Conservation (phyloP, 1,284 basidiomycete species). For the Puccinia novopanici region DNA sequence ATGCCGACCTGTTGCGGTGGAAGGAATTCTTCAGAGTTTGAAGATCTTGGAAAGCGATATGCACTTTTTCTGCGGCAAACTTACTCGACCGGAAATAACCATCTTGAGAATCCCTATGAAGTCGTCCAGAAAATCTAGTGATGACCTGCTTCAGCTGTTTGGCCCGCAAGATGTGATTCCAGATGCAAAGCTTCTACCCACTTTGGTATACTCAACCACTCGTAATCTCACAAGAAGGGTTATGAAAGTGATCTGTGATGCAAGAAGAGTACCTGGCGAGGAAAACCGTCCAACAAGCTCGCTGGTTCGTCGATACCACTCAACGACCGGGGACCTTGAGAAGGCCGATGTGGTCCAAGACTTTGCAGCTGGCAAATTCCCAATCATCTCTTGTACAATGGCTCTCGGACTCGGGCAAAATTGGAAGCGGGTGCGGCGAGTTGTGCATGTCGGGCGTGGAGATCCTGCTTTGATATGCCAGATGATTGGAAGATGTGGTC, state of each 20-base stretch:
- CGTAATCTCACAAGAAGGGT: conserved; percentile 1
- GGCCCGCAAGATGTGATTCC: background rate
- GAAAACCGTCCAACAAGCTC: background rate
- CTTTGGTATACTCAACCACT: conserved; percentile 13
- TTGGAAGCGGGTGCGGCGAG: background rate
- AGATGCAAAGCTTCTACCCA: background rate
- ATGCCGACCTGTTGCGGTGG: background rate
- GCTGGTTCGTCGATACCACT: background rate
- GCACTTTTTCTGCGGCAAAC: conserved; percentile 1
- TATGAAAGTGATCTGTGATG: background rate
- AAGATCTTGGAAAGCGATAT: conserved; percentile 15
- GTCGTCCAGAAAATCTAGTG: background rate
- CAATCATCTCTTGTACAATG: conserved; percentile 6
- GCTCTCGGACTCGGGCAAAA: conserved; percentile 21
- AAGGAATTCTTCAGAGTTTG: background rate
- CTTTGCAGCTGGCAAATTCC: background rate
- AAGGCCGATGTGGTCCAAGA: background rate
- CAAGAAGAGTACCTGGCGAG: conserved; percentile 10
- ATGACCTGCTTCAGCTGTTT: conserved; percentile 6
- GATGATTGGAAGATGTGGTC: conserved; percentile 4
- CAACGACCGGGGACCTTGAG: background rate
- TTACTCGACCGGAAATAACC: background rate
- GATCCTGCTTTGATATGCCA: conserved; percentile 7
- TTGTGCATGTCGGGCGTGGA: background rate
- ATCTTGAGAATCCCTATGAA: background rate